Conservation (phyloP, 2,329 filamentous ascomycete genomes). For the Fusarium concolor region DNA sequence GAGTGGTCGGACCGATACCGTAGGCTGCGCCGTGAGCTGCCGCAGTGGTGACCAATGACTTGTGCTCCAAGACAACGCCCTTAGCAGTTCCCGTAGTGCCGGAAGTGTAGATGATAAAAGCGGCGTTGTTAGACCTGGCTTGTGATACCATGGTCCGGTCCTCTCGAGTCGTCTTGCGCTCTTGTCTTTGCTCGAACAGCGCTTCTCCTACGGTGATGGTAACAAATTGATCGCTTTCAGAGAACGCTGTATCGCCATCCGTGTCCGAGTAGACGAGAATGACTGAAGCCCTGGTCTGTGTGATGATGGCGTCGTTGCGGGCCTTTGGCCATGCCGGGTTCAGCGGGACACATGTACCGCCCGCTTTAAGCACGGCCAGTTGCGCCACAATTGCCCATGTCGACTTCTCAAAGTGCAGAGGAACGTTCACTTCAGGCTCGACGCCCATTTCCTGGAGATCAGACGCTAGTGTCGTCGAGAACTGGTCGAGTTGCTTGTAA, state of each 20-base stretch:
- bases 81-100: slow-evolving; percentile 6
- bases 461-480: slow-evolving; percentile 1
- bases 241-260: slow-evolving; percentile 7
- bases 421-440: slow-evolving; percentile 6
- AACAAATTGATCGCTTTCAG: slow-evolving; percentile 1
- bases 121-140: background rate
- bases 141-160: slow-evolving; percentile 1
- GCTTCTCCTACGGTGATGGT: slow-evolving; percentile 5
- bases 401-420: background rate
- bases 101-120: slow-evolving; percentile 8
- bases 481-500: slow-evolving; percentile 7
- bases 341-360: background rate
- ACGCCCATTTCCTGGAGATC: slow-evolving; percentile 3
- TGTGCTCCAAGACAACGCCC: slow-evolving; percentile 4
- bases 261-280: slow-evolving; percentile 7
- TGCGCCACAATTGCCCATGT: background rate
- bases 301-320: slow-evolving; percentile 6
- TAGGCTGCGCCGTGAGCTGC: slow-evolving; percentile 6
- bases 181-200: slow-evolving; percentile 6
- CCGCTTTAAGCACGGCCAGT: background rate
- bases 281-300: slow-evolving; percentile 1
- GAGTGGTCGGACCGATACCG: background rate
- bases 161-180: slow-evolving; percentile 3
- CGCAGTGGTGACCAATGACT: slow-evolving; percentile 2
- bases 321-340: slow-evolving; percentile 3